A percentile compares a stretch with the other conserved stretches of the same genome.
These are phyloP conservation scores for Xylaria sp. DNA, from an alignment of 2,329 filamentous ascomycete genomes.

Conservation along the genomic window DNA sequence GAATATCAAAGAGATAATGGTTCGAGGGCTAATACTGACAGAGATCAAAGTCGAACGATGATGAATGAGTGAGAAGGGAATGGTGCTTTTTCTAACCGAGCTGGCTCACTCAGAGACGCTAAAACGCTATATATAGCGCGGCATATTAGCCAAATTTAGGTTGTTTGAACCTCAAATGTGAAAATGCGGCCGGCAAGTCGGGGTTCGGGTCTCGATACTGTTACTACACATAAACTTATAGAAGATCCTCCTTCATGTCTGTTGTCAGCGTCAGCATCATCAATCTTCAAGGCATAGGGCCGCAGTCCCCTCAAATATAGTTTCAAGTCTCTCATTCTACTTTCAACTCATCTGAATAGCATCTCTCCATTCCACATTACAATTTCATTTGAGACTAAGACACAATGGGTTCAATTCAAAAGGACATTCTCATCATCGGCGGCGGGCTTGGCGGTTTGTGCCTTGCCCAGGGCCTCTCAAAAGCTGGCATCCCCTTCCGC, in stretches of 20 bases:
- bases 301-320: neutral
- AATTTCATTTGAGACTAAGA: neutral
- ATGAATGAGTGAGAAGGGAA: neutral
- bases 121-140: slow-evolving; percentile 1
- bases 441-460: slow-evolving; percentile 51
- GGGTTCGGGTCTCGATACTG: neutral
- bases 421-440: slow-evolving; percentile 51
- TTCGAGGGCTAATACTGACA: neutral
- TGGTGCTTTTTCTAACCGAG: neutral
- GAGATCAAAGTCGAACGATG: neutral
- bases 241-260: neutral
- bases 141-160: neutral
- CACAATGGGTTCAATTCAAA: neutral
- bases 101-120: neutral
- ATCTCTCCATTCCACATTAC: neutral
- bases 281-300: neutral
- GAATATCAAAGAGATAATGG: neutral
- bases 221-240: neutral
- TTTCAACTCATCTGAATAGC: neutral
- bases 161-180: neutral
- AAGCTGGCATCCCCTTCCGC: slow-evolving; percentile 50
- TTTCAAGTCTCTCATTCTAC: neutral
- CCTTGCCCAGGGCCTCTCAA: slow-evolving; percentile 52
- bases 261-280: neutral
- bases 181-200: neutral